Percentiles rank a stretch among this genome's conserved stretches.
phyloP scores from a whole-genome alignment of 208 protist genomes.

The Acanthamoeba castellanii region DNA sequence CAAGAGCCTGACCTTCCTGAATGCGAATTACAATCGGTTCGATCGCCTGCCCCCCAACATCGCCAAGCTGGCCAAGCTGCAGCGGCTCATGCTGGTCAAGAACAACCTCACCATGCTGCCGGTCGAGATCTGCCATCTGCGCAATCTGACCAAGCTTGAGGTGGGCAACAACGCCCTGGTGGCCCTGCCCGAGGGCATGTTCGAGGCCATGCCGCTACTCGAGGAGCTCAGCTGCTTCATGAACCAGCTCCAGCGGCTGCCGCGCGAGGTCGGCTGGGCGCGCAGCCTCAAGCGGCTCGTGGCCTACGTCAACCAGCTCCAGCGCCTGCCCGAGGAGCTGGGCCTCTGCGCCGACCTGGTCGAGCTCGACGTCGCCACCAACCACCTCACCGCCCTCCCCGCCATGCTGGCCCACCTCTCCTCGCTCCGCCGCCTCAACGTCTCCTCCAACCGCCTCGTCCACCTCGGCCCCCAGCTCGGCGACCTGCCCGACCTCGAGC shows the following conservation, averaged over 20 bases:
- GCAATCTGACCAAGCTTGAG: constrained; percentile 52
- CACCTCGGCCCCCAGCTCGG: constrained; percentile 28
- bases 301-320: constrained; percentile 68
- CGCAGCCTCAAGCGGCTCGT: constrained; percentile 4
- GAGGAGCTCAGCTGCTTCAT: constrained; percentile 71
- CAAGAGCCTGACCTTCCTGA: constrained; percentile 63
- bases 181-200: constrained; percentile 43
- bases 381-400: constrained; percentile 54
- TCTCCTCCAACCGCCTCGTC: constrained; percentile 24
- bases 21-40: constrained; percentile 70
- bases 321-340: constrained; percentile 65
- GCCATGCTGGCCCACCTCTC: constrained; percentile 21
- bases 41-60: constrained; percentile 54
- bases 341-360: constrained; percentile 45
- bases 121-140: constrained; percentile 56
- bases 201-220: constrained; percentile 66
- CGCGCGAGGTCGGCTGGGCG: constrained; percentile 45
- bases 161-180: constrained; percentile 62
- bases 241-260: constrained; percentile 53
- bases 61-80: constrained; percentile 52
- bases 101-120: constrained; percentile 42
- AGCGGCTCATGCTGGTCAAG: constrained; percentile 71
- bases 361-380: constrained; percentile 68
- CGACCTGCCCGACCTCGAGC: constrained; percentile 37
- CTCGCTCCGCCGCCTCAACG: constrained; percentile 22